Conservation (phyloP, 2,329 filamentous ascomycete species). For the Colletotrichum sp. region DNA sequence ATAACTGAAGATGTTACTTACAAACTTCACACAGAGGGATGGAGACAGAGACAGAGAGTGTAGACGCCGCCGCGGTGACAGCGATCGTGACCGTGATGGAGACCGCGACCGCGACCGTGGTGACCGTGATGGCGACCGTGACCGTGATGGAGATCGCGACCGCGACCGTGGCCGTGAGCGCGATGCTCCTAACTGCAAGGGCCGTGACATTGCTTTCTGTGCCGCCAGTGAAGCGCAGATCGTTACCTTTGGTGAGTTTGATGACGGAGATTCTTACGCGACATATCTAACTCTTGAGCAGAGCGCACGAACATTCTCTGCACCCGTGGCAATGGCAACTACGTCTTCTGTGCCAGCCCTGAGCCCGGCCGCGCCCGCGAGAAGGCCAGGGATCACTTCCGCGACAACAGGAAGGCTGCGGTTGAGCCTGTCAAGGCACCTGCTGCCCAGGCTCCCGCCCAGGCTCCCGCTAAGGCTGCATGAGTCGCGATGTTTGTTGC, state of each 20-base stretch:
- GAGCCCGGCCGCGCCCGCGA: slow-evolving; percentile 8
- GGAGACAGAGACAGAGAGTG: neutral
- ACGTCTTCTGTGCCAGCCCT: slow-evolving; percentile 10
- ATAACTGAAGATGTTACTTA: neutral
- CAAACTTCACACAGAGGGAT: neutral
- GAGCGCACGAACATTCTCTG: slow-evolving; percentile 1
- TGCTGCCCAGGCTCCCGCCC: neutral
- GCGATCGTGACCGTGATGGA: neutral
- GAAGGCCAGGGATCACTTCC: slow-evolving; percentile 14
- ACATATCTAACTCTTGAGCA: neutral
- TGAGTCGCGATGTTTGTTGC: neutral
- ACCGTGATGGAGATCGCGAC: neutral
- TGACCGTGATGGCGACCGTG: neutral
- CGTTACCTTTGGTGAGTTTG: slow-evolving; percentile 9
- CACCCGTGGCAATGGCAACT: neutral
- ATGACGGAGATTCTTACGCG: neutral
- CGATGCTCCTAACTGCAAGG: slow-evolving; percentile 8
- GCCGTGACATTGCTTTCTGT: slow-evolving; percentile 8
- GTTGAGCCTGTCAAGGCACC: neutral
- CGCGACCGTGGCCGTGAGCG: neutral
- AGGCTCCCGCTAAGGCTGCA: neutral
- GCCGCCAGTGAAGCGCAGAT: neutral
- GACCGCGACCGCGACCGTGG: neutral
- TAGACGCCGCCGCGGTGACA: neutral
- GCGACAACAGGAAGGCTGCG: neutral